Base-by-base conservation (phyloP, 495 filamentous ascomycete genomes). In the Parmelia sp. region DNA sequence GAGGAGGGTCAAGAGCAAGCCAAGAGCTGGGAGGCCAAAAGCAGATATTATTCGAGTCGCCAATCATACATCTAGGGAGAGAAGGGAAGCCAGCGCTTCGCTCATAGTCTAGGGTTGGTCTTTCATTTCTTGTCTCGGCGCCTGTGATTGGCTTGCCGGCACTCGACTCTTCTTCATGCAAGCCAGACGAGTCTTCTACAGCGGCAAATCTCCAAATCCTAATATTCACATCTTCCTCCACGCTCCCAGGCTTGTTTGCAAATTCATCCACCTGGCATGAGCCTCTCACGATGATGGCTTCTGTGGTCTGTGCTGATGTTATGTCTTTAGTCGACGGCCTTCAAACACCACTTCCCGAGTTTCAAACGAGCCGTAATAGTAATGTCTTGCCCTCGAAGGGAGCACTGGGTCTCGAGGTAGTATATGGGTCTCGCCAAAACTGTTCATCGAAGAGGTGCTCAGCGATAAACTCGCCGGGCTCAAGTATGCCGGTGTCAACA, bases 121-220 rank as follows among this genome's bases (percentile, higher is more conserved):
- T 27, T 51, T 35, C 53, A 40, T 62, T 37, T 37, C 57, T 40
- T 39, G 36, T 19, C 40, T 59, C 29, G 15, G 40, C 5, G n/a
- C 29, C 35, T 58, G 35, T 58, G 53, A 64, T 64, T 64, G 39
- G 62, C 45, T 58, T 59, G 78, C 68, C 4, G 63, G 66, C 21
- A 82, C 65, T 61, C 69, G 70, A 0, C 69, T 66, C 75, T 57
- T 82, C 79, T 40, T 77, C 79, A 61, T 74, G 23, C 51, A 63
- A 58, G 74, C 79, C 81, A 11, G 63, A 61, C 0, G 40, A 57
- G 49, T 81, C 79, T 17, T 80, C 57, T 25, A 74, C 74, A 44
- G 75, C 76, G 25, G 80, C 69, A 66, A 83, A 76, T 29, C 69
- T 63, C 7, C 70, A 62, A n/a, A 68, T 51, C 19, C 61, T 70